A percentile compares a stretch with the other conserved stretches of the same genome.
phyloP scores from a whole-genome alignment of 352 stramenopile species.

The Hyaloperonospora arabidopsidis region DNA sequence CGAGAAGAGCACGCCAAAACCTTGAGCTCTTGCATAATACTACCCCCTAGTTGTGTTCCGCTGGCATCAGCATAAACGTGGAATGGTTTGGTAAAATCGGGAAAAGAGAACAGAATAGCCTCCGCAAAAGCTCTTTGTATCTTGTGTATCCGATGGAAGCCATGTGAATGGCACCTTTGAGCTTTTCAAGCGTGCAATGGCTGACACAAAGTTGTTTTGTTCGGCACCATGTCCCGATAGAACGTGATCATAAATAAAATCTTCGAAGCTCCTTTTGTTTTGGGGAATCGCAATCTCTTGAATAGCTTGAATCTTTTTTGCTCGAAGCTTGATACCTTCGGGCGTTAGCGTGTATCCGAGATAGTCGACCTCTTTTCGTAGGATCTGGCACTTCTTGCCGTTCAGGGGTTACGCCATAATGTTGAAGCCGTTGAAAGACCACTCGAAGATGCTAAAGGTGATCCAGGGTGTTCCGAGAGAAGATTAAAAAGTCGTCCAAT shows the following conservation, averaged over 20 bases:
- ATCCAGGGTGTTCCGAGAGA: too few relatives aligned
- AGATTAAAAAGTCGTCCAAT: too few relatives aligned
- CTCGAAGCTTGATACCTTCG: constrained; percentile 3
- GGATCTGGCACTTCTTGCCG: too few relatives aligned
- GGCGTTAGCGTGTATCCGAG: too few relatives aligned
- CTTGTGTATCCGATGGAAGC: neutral
- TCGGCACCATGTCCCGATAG: constrained; percentile 6
- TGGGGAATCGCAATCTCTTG: constrained; percentile 4
- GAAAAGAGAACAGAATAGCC: constrained; percentile 1
- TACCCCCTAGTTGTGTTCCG: neutral
- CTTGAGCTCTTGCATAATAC: neutral
- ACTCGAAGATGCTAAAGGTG: too few relatives aligned
- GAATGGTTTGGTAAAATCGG: too few relatives aligned
- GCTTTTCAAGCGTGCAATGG: neutral
- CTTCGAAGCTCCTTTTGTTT: constrained; percentile 1
- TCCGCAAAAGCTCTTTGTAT: neutral
- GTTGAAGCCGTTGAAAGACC: too few relatives aligned
- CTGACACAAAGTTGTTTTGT: neutral
- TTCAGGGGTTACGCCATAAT: too few relatives aligned
- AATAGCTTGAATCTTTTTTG: constrained; percentile 2
- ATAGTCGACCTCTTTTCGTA: too few relatives aligned
- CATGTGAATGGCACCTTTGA: constrained; percentile 1
- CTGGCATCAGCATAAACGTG: too few relatives aligned
- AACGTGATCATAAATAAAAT: constrained; percentile 2
- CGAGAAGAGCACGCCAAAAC: constrained; percentile 1